Conservation (phyloP, 2,329 filamentous ascomycete genomes). For the Penicillium psychrosexuale region DNA sequence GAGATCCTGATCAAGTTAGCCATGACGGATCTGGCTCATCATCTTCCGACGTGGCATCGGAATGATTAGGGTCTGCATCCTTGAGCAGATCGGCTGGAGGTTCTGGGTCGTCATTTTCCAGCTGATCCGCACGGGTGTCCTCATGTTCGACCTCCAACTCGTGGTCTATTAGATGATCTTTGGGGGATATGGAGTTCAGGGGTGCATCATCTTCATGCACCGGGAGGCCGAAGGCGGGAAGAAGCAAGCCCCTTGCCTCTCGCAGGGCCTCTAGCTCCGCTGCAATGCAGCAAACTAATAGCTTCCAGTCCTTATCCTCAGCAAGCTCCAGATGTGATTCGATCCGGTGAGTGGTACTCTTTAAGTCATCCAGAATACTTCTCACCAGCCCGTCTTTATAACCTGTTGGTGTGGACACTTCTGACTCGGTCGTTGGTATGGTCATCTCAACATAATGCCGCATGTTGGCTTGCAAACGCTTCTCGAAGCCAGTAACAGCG, state of each 20-base stretch:
- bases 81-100: constrained; percentile 38
- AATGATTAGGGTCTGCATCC: constrained; percentile 25
- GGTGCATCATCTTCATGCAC: constrained; percentile 15
- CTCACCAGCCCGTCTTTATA: constrained; percentile 26
- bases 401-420: constrained; percentile 11
- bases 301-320: constrained; percentile 56
- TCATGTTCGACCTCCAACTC: constrained; percentile 1
- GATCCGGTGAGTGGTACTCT: constrained; percentile 46
- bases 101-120: constrained; percentile 32
- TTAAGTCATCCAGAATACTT: constrained; percentile 46
- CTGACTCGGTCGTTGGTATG: constrained; percentile 15
- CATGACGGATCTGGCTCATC: constrained; percentile 46
- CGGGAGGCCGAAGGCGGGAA: constrained; percentile 32
- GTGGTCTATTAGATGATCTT: constrained; percentile 6
- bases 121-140: constrained; percentile 16
- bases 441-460: constrained; percentile 29
- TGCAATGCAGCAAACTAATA: constrained; percentile 60
- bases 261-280: constrained; percentile 58
- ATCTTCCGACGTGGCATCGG: constrained; percentile 34
- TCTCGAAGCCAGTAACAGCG: constrained; percentile 53
- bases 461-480: constrained; percentile 33
- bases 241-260: constrained; percentile 39
- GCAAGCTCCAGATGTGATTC: constrained; percentile 51
- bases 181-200: constrained; percentile 10
- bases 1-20: constrained; percentile 33